A percentile compares a stretch with the other conserved stretches of the same genome.
phyloP scores from a whole-genome alignment of 1,284 basidiomycete species.

The Papiliotrema laurentii region DNA sequence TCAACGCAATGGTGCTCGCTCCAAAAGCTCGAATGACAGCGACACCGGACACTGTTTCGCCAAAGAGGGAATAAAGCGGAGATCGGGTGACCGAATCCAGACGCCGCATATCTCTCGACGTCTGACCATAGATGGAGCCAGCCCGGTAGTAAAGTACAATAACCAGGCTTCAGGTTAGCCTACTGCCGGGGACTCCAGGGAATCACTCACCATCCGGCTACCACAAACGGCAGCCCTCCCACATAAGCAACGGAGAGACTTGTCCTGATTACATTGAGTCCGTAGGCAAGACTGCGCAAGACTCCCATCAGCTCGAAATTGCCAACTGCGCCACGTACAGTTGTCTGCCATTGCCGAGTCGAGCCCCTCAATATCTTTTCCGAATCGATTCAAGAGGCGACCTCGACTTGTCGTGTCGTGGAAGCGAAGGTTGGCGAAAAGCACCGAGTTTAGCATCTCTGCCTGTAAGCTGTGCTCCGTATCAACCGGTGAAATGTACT shows the following conservation, averaged over 20 bases:
- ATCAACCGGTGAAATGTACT: slow-evolving; percentile 48
- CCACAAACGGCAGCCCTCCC: slow-evolving; percentile 70
- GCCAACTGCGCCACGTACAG: slow-evolving; percentile 54
- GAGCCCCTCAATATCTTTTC: slow-evolving; percentile 89
- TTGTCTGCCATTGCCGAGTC: slow-evolving; percentile 83
- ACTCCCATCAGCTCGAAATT: slow-evolving; percentile 9
- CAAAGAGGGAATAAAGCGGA: slow-evolving; percentile 86
- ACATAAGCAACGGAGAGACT: slow-evolving; percentile 65
- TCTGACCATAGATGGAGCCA: slow-evolving; percentile 73
- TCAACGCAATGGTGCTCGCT: slow-evolving; percentile 66
- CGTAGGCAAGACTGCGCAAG: slow-evolving; percentile 58
- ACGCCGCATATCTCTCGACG: slow-evolving; percentile 81
- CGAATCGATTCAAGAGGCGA: slow-evolving; percentile 79
- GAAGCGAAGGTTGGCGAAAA: slow-evolving; percentile 88
- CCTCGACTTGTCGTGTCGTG: slow-evolving; percentile 89
- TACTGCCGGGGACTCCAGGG: neutral
- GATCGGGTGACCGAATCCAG: slow-evolving; percentile 84
- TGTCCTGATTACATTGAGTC: slow-evolving; percentile 43
- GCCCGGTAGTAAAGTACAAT: slow-evolving; percentile 54
- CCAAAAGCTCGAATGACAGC: slow-evolving; percentile 84
- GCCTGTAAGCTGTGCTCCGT: slow-evolving; percentile 10
- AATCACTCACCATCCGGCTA: slow-evolving; percentile 50
- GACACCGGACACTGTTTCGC: slow-evolving; percentile 78
- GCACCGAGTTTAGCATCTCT: slow-evolving; percentile 73
- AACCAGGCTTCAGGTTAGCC: slow-evolving; percentile 48